Evolutionary conservation across 192 early-diverging fungal species (phyloP).

Genomic region (Backusella morwellensis): DNA sequence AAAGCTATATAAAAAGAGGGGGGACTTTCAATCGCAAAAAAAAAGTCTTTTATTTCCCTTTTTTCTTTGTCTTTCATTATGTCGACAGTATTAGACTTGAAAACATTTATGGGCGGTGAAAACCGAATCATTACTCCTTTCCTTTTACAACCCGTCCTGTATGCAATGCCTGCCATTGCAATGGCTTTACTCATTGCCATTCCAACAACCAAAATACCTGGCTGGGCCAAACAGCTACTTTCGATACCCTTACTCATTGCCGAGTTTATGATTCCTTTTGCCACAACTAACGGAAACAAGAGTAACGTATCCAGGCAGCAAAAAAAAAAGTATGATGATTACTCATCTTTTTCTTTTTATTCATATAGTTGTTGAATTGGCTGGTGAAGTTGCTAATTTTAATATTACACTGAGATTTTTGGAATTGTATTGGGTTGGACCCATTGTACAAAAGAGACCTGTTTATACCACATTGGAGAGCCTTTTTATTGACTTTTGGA

Average conservation of each 20-base stretch:
- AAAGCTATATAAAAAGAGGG: neutral
- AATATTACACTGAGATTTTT: conserved; percentile 15
- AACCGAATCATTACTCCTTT: conserved; percentile 8
- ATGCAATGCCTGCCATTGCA: neutral
- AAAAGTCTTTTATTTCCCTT: neutral
- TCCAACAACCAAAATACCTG: neutral
- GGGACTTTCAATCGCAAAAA: neutral
- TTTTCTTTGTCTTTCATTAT: conserved; percentile 7
- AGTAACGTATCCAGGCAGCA: neutral
- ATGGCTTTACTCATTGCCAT: conserved; percentile 4
- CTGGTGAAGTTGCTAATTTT: conserved; percentile 1
- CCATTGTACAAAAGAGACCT: conserved; percentile 4
- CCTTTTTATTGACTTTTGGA: conserved; percentile 19
- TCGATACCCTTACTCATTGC: conserved; percentile 19
- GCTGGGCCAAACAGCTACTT: conserved; percentile 11
- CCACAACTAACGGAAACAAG: conserved; percentile 8
- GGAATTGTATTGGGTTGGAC: conserved; percentile 17
- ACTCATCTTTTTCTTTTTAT: neutral
- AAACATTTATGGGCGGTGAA: conserved; percentile 5
- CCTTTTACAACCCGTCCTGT: neutral
- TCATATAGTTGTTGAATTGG: conserved; percentile 17
- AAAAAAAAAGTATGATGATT: neutral
- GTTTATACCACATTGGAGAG: conserved; percentile 10
- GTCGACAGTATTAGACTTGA: neutral
- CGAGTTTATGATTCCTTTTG: conserved; percentile 8